These are phyloP conservation scores for Lentinus tigrinus DNA, from an alignment of 768 basidiomycete species.

Conservation along the genomic window DNA sequence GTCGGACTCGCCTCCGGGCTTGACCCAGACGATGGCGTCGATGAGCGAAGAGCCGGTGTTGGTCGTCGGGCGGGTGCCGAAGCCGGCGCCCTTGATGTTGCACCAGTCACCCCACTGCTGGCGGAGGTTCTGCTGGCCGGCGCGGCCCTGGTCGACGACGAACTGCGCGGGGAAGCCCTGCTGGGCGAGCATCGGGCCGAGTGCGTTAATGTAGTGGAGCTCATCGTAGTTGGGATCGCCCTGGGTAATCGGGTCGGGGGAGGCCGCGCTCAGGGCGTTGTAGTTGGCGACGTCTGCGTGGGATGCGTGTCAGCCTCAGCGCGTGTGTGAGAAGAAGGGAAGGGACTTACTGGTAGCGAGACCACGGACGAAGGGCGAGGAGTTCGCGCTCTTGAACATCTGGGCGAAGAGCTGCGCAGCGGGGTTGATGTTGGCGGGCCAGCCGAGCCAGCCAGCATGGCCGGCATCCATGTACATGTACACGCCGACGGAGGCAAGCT, in stretches of 20 bases:
- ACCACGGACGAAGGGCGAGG: slow-evolving; percentile 58
- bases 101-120: slow-evolving; percentile 63
- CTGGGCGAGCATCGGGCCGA: slow-evolving; percentile 44
- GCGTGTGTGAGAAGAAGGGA: background rate
- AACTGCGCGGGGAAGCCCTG: slow-evolving; percentile 57
- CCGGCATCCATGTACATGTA: slow-evolving; percentile 65
- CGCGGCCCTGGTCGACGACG: slow-evolving; percentile 67
- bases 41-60: slow-evolving; percentile 53
- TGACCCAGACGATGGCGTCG: slow-evolving; percentile 65
- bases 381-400: slow-evolving; percentile 50
- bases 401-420: slow-evolving; percentile 54
- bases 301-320: background rate
- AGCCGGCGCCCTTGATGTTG: slow-evolving; percentile 65
- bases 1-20: slow-evolving; percentile 68
- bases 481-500: slow-evolving; percentile 53
- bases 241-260: slow-evolving; percentile 61
- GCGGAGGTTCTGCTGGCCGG: slow-evolving; percentile 62
- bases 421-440: slow-evolving; percentile 61
- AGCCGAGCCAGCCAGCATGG: slow-evolving; percentile 67
- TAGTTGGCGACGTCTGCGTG: slow-evolving; percentile 31
- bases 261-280: slow-evolving; percentile 40
- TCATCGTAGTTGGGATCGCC: slow-evolving; percentile 64
- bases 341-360: slow-evolving; percentile 47
- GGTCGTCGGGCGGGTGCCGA: slow-evolving; percentile 57
- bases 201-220: slow-evolving; percentile 55